Conservation (phyloP, 164 flowering plant genomes). For the Chloranthus sessilifolius region DNA sequence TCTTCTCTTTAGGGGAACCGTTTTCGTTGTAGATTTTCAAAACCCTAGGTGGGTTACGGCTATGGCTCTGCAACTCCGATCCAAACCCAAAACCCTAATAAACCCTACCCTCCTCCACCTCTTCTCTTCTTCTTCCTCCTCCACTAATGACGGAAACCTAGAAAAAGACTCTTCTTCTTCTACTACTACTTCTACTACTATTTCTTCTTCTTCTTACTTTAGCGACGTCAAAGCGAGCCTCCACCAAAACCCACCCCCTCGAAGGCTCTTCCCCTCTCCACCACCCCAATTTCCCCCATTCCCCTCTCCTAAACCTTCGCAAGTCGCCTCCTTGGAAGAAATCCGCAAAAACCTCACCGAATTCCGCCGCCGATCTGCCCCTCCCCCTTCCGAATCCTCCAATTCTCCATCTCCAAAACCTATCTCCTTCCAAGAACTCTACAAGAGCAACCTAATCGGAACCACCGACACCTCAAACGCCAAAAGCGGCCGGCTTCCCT, state of each 20-base stretch:
- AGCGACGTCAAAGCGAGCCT: constrained; percentile 47
- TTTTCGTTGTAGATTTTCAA: too few relatives aligned
- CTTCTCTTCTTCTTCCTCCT: constrained; percentile 31
- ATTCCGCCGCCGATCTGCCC: constrained; percentile 38
- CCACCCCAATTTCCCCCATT: neutral
- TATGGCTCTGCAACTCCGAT: constrained; percentile 17
- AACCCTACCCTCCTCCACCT: constrained; percentile 27
- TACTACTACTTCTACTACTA: too few relatives aligned
- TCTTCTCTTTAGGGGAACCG: too few relatives aligned
- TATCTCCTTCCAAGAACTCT: constrained; percentile 44
- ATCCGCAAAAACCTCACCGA: constrained; percentile 48
- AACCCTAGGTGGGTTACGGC: too few relatives aligned
- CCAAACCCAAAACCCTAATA: neutral
- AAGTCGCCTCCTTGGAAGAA: constrained; percentile 32
- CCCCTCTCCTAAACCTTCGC: constrained; percentile 1
- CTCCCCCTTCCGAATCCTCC: constrained; percentile 19
- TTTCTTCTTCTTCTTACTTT: constrained; percentile 21
- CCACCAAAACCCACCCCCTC: constrained; percentile 18
- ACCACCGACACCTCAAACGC: neutral
- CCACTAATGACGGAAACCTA: constrained; percentile 9
- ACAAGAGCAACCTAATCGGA: constrained; percentile 24
- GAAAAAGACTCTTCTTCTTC: too few relatives aligned
- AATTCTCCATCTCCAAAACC: constrained; percentile 14
- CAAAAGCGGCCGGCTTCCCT: constrained; percentile 1
- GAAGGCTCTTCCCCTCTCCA: constrained; percentile 8